phyloP scores from a whole-genome alignment of 768 basidiomycete species.

The Naematelia encephala region DNA sequence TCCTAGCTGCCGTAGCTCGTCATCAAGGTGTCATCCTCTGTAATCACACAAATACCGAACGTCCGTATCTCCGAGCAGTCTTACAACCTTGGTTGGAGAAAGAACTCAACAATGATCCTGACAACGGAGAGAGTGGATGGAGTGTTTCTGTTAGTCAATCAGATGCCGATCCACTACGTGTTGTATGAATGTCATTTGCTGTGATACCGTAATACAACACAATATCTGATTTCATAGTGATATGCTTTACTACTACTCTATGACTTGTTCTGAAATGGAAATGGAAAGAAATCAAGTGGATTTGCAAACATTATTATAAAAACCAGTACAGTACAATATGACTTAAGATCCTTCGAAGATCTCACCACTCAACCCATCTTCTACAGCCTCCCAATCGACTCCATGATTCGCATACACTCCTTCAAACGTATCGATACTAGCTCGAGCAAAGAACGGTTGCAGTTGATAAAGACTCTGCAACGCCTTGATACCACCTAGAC shows the following conservation, averaged over 20 bases:
- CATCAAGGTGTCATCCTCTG: constrained; percentile 81
- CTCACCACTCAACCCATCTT: constrained; percentile 73
- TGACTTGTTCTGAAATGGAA: too few species aligned
- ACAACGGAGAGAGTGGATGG: constrained; percentile 37
- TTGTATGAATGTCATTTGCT: background rate
- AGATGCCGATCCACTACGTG: constrained; percentile 68
- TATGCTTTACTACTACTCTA: too few species aligned
- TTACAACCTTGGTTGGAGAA: constrained; percentile 63
- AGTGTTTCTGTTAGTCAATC: constrained; percentile 68
- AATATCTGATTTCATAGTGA: too few species aligned
- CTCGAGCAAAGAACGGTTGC: constrained; percentile 82
- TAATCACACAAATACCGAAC: constrained; percentile 89
- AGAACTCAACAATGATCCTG: constrained; percentile 55
- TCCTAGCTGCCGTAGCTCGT: constrained; percentile 71
- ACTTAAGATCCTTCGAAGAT: constrained; percentile 68
- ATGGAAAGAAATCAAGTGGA: too few species aligned
- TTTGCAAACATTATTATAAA: too few species aligned
- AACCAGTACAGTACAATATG: too few species aligned
- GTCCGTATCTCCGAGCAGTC: constrained; percentile 72
- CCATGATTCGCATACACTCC: constrained; percentile 69
- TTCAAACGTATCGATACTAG: constrained; percentile 86
- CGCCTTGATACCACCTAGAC: constrained; percentile 65
- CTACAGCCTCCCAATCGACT: constrained; percentile 87
- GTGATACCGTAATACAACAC: too few species aligned
- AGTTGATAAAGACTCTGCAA: constrained; percentile 82